Conservation (phyloP, 2,329 filamentous ascomycete species). For the Cordyceps cateniannulata region DNA sequence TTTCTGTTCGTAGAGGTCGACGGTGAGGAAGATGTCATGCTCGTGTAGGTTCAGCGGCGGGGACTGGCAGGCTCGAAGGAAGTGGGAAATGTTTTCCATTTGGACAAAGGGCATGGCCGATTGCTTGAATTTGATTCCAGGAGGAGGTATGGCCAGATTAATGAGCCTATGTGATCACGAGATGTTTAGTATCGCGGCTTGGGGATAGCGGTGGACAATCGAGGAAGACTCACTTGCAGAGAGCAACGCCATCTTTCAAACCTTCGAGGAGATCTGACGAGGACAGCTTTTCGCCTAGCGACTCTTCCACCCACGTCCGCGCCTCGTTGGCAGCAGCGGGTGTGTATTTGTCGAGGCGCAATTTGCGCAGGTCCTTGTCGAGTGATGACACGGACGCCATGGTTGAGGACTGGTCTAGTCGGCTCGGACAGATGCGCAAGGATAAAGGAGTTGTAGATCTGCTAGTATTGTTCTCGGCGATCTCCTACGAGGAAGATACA, state of each 20-base stretch:
- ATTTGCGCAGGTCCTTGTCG: constrained; percentile 88
- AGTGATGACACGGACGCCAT: constrained; percentile 95
- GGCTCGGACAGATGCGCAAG: neutral
- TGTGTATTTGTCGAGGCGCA: constrained; percentile 91
- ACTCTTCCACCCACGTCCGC: constrained; percentile 76
- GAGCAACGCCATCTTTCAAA: constrained; percentile 82
- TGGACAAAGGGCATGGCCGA: constrained; percentile 97
- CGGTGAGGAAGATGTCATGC: constrained; percentile 94
- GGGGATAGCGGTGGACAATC: neutral
- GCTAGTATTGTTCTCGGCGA: neutral
- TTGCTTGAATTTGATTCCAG: constrained; percentile 81
- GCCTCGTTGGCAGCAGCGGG: constrained; percentile 83
- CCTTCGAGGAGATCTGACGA: constrained; percentile 73
- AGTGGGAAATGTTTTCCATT: constrained; percentile 99
- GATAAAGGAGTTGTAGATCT: neutral
- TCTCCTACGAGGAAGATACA: neutral
- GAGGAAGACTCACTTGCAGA: constrained; percentile 69
- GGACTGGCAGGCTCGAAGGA: constrained; percentile 79
- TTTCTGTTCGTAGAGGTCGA: constrained; percentile 92
- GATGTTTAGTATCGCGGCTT: constrained; percentile 13
- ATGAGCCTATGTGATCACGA: constrained; percentile 57
- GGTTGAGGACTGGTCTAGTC: constrained; percentile 11
- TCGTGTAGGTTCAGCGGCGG: constrained; percentile 81
- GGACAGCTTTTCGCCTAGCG: constrained; percentile 66
- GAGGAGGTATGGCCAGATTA: constrained; percentile 70